These are phyloP conservation scores for Blakeslea trispora DNA, from an alignment of 371 early-diverging fungal species.

Conservation along the genomic window DNA sequence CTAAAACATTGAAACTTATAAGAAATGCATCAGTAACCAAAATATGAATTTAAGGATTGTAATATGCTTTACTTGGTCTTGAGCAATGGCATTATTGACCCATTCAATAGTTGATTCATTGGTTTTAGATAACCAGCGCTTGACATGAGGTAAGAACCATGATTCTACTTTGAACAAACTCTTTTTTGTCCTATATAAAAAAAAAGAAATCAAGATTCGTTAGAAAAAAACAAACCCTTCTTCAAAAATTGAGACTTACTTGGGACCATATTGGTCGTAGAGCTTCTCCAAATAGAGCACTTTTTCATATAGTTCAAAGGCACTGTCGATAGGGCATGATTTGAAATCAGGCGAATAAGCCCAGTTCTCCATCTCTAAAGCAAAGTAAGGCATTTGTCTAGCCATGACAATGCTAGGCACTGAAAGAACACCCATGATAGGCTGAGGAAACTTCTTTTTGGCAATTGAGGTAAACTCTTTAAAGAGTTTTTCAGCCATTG, in stretches of 20 bases:
- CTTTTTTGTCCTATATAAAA: slow-evolving; percentile 14
- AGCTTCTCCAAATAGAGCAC: slow-evolving; percentile 25
- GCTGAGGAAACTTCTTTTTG: slow-evolving; percentile 13
- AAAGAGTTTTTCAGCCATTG: slow-evolving; percentile 26
- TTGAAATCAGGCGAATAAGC: slow-evolving; percentile 23
- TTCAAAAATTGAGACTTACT: slow-evolving; percentile 16
- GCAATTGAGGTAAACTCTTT: slow-evolving; percentile 25
- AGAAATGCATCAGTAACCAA: slow-evolving; percentile 7
- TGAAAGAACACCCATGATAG: slow-evolving; percentile 14
- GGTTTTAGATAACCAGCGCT: slow-evolving; percentile 48
- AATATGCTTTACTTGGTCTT: slow-evolving; percentile 43
- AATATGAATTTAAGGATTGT: neutral
- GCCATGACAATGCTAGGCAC: slow-evolving; percentile 33
- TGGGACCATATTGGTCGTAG: slow-evolving; percentile 28
- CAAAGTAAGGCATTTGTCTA: slow-evolving; percentile 41
- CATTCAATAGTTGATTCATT: slow-evolving; percentile 47
- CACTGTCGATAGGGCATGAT: slow-evolving; percentile 27
- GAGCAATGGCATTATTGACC: slow-evolving; percentile 52
- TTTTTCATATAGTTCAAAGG: slow-evolving; percentile 38
- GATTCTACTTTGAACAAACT: slow-evolving; percentile 50
- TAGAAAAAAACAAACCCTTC: neutral
- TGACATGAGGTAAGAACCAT: slow-evolving; percentile 59
- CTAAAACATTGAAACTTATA: slow-evolving; percentile 52
- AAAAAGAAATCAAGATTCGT: neutral
- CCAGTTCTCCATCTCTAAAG: slow-evolving; percentile 46